A percentile compares a stretch with the other conserved stretches of the same genome.
Conservation (phyloP, 352 stramenopile species). For the Phytophthora citrophthora region DNA sequence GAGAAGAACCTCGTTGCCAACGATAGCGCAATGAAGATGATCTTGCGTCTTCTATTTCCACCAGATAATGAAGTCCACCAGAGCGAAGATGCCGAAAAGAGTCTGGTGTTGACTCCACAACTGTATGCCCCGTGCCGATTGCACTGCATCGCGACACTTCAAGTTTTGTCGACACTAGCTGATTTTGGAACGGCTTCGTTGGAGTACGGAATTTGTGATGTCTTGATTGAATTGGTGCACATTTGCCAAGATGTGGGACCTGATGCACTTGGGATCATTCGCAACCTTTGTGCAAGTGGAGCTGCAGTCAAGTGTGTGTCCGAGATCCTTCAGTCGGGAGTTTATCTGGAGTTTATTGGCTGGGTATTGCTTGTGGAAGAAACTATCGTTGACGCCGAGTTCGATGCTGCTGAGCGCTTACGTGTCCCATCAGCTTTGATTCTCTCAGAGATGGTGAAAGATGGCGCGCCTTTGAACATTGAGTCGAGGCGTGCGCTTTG, state of each 20-base stretch:
- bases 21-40: conserved; percentile 69
- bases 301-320: conserved; percentile 51
- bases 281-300: conserved; percentile 65
- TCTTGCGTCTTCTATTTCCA: conserved; percentile 76
- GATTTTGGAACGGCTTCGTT: conserved; percentile 59
- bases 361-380: conserved; percentile 74
- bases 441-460: conserved; percentile 65
- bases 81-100: conserved; percentile 54
- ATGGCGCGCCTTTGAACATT: conserved; percentile 47
- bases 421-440: conserved; percentile 68
- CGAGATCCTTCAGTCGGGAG: conserved; percentile 74
- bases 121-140: conserved; percentile 69
- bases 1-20: conserved; percentile 65
- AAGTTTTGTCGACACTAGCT: conserved; percentile 63
- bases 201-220: conserved; percentile 73
- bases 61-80: conserved; percentile 82
- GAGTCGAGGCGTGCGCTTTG: conserved; percentile 61
- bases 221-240: conserved; percentile 80
- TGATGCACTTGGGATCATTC: conserved; percentile 64
- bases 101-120: conserved; percentile 57
- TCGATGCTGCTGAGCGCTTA: conserved; percentile 57
- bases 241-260: conserved; percentile 60
- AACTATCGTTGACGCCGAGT: conserved; percentile 70
- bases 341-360: conserved; percentile 82
- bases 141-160: conserved; percentile 65